These are phyloP conservation scores for Phlebiopsis flavidoalba DNA, from an alignment of 768 basidiomycete genomes.

Conservation along the genomic window DNA sequence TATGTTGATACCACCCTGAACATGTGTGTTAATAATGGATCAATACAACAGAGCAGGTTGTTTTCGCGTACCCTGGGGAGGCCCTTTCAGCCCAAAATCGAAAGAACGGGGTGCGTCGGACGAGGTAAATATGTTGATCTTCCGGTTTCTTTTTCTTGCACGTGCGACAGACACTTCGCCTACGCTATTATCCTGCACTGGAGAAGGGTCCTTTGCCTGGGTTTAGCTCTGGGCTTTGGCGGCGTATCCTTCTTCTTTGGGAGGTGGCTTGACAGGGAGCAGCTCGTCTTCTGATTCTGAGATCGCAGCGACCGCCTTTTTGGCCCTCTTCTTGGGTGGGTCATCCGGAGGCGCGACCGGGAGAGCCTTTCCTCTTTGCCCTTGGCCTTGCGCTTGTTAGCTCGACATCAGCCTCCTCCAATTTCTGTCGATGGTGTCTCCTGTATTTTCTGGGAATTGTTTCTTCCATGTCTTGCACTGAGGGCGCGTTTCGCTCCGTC, in stretches of 20 bases:
- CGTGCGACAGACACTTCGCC: constrained; percentile 25
- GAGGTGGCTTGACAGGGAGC: background rate
- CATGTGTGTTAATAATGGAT: background rate
- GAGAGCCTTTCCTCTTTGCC: constrained; percentile 26
- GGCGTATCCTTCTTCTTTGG: constrained; percentile 4
- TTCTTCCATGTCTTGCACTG: too few relatives aligned
- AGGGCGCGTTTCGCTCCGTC: constrained; percentile 6
- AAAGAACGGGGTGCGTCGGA: constrained; percentile 35
- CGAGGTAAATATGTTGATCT: constrained; percentile 54
- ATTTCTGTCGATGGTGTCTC: background rate
- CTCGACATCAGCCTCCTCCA: constrained; percentile 6
- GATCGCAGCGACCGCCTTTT: background rate
- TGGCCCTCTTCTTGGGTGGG: constrained; percentile 4
- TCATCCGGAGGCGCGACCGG: constrained; percentile 21
- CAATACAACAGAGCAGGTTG: background rate
- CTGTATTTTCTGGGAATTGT: background rate
- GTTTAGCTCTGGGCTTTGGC: constrained; percentile 12
- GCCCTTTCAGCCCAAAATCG: constrained; percentile 31
- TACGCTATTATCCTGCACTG: constrained; percentile 16
- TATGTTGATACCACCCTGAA: constrained; percentile 47
- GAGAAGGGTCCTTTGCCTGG: constrained; percentile 17
- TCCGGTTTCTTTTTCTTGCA: constrained; percentile 68
- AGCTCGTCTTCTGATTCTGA: background rate
- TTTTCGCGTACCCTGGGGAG: background rate
- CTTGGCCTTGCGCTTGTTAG: constrained; percentile 20